phyloP scores from a whole-genome alignment of 495 filamentous ascomycete genomes.

The Aspergillus kassunensis region DNA sequence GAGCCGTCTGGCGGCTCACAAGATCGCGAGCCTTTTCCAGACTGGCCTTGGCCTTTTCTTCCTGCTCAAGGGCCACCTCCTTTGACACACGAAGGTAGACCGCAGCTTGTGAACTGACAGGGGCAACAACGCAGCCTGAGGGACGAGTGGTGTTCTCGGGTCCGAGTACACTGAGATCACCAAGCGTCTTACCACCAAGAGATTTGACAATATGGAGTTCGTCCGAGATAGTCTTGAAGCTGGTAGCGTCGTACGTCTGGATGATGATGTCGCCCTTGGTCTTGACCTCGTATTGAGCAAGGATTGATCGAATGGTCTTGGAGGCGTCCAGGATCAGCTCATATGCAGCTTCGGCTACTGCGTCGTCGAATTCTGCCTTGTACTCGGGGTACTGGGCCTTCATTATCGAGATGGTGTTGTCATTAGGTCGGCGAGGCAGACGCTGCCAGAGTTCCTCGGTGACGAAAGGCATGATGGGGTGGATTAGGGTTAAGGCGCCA shows the following conservation, averaged over 20 bases:
- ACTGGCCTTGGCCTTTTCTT: slow-evolving; percentile 59
- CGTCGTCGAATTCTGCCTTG: slow-evolving; percentile 52
- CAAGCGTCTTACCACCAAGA: slow-evolving; percentile 58
- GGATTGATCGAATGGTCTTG: slow-evolving; percentile 53
- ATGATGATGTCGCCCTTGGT: slow-evolving; percentile 54
- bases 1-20: slow-evolving; percentile 31
- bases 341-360: slow-evolving; percentile 56
- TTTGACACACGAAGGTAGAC: slow-evolving; percentile 68
- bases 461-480: slow-evolving; percentile 79
- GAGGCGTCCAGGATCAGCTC: slow-evolving; percentile 60
- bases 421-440: slow-evolving; percentile 59
- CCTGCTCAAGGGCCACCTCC: slow-evolving; percentile 63
- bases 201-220: slow-evolving; percentile 60
- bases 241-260: slow-evolving; percentile 53
- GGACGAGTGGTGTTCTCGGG: slow-evolving; percentile 53
- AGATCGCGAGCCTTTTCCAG: slow-evolving; percentile 34
- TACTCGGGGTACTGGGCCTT: slow-evolving; percentile 61
- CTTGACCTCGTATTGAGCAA: slow-evolving; percentile 57
- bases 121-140: slow-evolving; percentile 65
- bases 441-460: slow-evolving; percentile 79
- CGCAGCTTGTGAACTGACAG: slow-evolving; percentile 59
- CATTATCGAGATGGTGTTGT: slow-evolving; percentile 64
- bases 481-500: slow-evolving; percentile 60
- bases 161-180: slow-evolving; percentile 44
- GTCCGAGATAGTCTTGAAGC: slow-evolving; percentile 52